Evolutionary conservation across 805 yeast species (phyloP), one percentile per base, ranked within the genome.

Genomic region (Lipomyces kockii): DNA sequence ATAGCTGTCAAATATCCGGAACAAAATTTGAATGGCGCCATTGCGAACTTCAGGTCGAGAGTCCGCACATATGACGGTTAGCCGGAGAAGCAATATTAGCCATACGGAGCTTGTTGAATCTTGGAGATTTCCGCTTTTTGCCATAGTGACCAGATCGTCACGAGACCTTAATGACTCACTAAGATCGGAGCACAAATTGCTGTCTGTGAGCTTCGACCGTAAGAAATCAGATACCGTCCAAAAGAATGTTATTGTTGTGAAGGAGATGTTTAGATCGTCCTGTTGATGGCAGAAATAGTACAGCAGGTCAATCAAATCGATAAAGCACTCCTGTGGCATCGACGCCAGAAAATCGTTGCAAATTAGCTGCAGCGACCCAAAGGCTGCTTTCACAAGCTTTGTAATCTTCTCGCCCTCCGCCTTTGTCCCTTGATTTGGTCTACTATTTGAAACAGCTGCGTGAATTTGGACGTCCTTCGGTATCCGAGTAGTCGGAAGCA

Each of bases 191-290:
- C 57, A 62, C 20, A 64, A 46, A 5, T 64, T 70, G 39, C 63
- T 57, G 14, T 63, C 66, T 6, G 69, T 61, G 35, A 62, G 27
- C 39, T 63, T 65, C 25, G 73, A 79, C 62, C 87, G 82, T 54
- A 88, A 78, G 66, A 87, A 87, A 74, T 95, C 98, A 72, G 97
- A 90, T 2, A 95, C 86, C 17, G 90, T 77, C 98, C 98, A 94
- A 74, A 92, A 93, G 72, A 92, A 90, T 72, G 97, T 91, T 8
- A 92, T 90, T 0, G 97, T 88, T 60, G 97, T 91, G 76, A 94
- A 92, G 0, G 98, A 91, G 25, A 92, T 90, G 76, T 94, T 94
- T 71, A 94, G 77, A 71, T 94, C 97, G 69, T 81, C 82, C 0
- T 77, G 79, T 74, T 95, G 98, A 1, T 83, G 78, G 43, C 91